Base-by-base conservation (phyloP, 2,329 filamentous ascomycete species). In the Talaromyces rugulosus region DNA sequence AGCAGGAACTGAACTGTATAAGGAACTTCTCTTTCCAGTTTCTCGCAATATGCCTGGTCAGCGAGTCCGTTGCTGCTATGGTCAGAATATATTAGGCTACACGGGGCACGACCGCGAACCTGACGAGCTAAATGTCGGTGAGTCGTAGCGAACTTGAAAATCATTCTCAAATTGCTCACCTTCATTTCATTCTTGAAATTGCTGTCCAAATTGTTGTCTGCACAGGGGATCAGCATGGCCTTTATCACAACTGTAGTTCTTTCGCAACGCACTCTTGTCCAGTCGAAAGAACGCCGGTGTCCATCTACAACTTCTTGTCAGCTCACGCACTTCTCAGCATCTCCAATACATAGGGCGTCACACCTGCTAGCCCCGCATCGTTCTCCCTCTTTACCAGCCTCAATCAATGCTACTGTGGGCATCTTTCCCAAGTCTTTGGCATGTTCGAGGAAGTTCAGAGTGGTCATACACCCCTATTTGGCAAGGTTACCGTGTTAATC, bases 201-300 rank as follows among this genome's bases (percentile, higher is more conserved):
- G 34, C 33, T 40, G n/a, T 56, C 54, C n/a, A 56, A 42, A 5
- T 56, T 56, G 34, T 56, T 56, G 34, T 40, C 54, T 56, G 30
- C 27, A 55, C 52, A 36, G 12, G 11, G 3, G 5, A n/a, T 73
- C 72, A 53, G 72, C 71, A 60, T 78, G 74, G 16, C 76, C 75
- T 3, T 76, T 66, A 14, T 76, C 75, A 34, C 18, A 27, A 23
- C 27, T 27, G n/a, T 2, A 27, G 7, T 50, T 50, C 31, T 33
- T n/a, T 55, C 30, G 33, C 14, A 16, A 33, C 52, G 16, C 30
- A 55, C 78, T 68, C 62, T 73, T 73, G 67, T 77, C 75, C 6
- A 79, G 64, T n/a, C 75, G 68, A 7, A 79, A 69, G 62, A 77
- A 78, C 5, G 77, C 75, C 73, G 77, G 77, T 3, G 75, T 78